Conservation (phyloP, 2,329 filamentous ascomycete genomes). For the Seiridium unicorne region DNA sequence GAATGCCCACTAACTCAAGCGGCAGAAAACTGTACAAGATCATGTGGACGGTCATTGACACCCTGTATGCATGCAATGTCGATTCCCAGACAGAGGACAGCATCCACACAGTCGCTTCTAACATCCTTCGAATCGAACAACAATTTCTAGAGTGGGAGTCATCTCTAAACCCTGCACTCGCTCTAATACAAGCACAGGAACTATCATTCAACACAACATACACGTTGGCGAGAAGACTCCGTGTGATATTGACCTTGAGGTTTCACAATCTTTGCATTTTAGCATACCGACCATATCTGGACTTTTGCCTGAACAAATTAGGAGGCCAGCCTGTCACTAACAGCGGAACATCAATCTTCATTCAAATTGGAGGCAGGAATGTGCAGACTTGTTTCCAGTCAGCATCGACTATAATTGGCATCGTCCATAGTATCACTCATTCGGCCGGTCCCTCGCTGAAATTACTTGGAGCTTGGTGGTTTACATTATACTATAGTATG, state of each 20-base stretch:
- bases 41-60: conserved; percentile 35
- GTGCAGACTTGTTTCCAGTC: conserved; percentile 19
- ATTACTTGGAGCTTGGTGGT: conserved; percentile 30
- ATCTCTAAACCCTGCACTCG: conserved; percentile 26
- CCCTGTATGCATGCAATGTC: conserved; percentile 42
- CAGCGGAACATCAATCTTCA: conserved; percentile 13
- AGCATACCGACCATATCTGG: conserved; percentile 26
- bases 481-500: conserved; percentile 28
- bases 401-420: conserved; percentile 19
- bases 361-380: conserved; percentile 18
- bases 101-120: conserved; percentile 27
- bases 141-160: conserved; percentile 36
- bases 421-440: conserved; percentile 16
- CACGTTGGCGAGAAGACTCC: conserved; percentile 28
- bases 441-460: conserved; percentile 11
- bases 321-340: conserved; percentile 6
- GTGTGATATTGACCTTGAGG: conserved; percentile 35
- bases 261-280: conserved; percentile 31
- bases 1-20: neutral
- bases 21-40: conserved; percentile 31
- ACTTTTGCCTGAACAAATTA: conserved; percentile 16
- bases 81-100: conserved; percentile 27
- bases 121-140: conserved; percentile 35
- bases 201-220: conserved; percentile 16
- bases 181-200: conserved; percentile 20